These are phyloP conservation scores for Syzygium malaccense DNA, from an alignment of 441 rosid species.

Conservation along the genomic window DNA sequence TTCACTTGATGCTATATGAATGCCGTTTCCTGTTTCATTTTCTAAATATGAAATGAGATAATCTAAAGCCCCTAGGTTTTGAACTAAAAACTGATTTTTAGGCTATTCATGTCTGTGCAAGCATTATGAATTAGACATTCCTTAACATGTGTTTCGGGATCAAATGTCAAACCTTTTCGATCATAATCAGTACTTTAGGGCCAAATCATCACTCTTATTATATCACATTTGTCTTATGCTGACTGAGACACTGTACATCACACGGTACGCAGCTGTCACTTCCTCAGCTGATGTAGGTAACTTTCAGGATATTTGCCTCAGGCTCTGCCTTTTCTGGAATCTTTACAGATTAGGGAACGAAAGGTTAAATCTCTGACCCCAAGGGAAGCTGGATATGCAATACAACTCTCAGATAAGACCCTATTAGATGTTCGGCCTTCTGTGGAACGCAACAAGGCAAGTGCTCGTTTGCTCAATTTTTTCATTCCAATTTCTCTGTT, in stretches of 20 bases:
- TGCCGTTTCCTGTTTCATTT: background rate
- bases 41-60: background rate
- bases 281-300: background rate
- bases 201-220: background rate
- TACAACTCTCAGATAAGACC: slow-evolving; percentile 75
- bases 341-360: slow-evolving; percentile 63
- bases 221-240: background rate
- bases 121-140: background rate
- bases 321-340: slow-evolving; percentile 1
- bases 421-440: slow-evolving; percentile 86
- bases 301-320: background rate
- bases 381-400: slow-evolving; percentile 91
- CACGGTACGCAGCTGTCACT: background rate
- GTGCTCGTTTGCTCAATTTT: background rate
- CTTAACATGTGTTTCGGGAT: background rate
- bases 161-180: background rate
- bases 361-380: slow-evolving; percentile 79
- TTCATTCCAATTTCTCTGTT: background rate
- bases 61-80: background rate
- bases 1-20: background rate
- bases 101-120: background rate
- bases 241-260: background rate
- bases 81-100: background rate
- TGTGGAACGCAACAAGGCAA: slow-evolving; percentile 60
- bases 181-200: background rate